These are phyloP conservation scores for Barbatosphaeria neglecta DNA, from an alignment of 495 filamentous ascomycete genomes.

Conservation along the genomic window DNA sequence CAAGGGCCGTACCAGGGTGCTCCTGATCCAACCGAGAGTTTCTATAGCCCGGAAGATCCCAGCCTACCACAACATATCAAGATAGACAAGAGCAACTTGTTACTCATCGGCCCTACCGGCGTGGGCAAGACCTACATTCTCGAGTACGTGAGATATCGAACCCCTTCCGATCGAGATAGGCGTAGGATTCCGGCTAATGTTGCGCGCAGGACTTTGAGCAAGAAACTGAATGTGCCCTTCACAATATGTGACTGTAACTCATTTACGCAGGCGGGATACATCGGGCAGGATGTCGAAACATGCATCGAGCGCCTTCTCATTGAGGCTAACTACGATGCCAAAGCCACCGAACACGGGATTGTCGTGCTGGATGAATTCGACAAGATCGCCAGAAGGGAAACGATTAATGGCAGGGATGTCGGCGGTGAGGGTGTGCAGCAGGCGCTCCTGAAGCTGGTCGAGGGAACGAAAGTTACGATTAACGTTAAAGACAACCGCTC, in stretches of 20 bases:
- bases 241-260: conserved; percentile 96
- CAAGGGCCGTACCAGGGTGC: conserved; percentile 21
- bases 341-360: conserved; percentile 79
- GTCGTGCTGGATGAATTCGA: conserved; percentile 94
- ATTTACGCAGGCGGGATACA: conserved; percentile 94
- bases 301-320: conserved; percentile 83
- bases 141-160: conserved; percentile 45
- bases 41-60: conserved; percentile 30
- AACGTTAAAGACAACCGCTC: conserved; percentile 72
- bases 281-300: conserved; percentile 89
- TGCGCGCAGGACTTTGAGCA: conserved; percentile 33
- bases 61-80: conserved; percentile 50
- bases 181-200: too few relatives aligned
- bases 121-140: conserved; percentile 96
- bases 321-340: conserved; percentile 81
- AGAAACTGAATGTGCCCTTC: conserved; percentile 78
- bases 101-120: conserved; percentile 84
- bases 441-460: conserved; percentile 87
- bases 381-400: conserved; percentile 64
- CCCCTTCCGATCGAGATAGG: too few relatives aligned
- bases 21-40: conserved; percentile 13
- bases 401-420: conserved; percentile 58
- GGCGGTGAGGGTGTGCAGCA: conserved; percentile 93
- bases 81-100: conserved; percentile 92
- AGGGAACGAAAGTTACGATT: conserved; percentile 85